These are phyloP conservation scores for Solanum chacoense DNA, from an alignment of 305 asterid species.

Conservation along the genomic window DNA sequence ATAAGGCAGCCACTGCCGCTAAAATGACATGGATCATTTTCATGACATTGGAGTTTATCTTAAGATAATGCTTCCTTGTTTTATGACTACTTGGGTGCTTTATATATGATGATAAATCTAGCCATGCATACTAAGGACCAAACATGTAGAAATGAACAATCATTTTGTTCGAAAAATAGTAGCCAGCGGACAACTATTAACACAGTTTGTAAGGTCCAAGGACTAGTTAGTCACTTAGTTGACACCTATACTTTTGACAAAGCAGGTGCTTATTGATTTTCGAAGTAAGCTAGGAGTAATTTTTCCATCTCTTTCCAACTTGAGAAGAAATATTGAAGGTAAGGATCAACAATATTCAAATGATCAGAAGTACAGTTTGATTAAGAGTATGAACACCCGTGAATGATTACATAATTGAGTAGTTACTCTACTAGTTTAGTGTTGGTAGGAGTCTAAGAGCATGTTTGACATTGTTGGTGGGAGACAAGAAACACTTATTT, in stretches of 20 bases:
- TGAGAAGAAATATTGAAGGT: not conserved
- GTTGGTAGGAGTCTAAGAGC: not conserved
- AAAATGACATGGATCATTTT: not conserved
- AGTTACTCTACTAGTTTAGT: not conserved
- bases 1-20: not conserved
- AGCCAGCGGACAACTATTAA: not conserved
- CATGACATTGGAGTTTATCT: not conserved
- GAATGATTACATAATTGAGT: not conserved
- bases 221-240: not conserved
- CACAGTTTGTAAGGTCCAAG: not conserved
- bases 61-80: not conserved
- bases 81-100: not conserved
- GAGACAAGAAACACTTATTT: too few species aligned
- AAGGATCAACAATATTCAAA: not conserved
- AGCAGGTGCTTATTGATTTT: not conserved
- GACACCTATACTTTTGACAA: too few species aligned
- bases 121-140: not conserved
- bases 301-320: not conserved
- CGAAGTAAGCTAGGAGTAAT: not conserved
- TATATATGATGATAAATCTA: not conserved
- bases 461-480: not conserved
- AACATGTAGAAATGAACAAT: not conserved
- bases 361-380: not conserved
- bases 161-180: not conserved
- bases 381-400: not conserved